Base-by-base conservation (phyloP, 495 filamentous ascomycete genomes). In the Podospora pseudopauciseta region DNA sequence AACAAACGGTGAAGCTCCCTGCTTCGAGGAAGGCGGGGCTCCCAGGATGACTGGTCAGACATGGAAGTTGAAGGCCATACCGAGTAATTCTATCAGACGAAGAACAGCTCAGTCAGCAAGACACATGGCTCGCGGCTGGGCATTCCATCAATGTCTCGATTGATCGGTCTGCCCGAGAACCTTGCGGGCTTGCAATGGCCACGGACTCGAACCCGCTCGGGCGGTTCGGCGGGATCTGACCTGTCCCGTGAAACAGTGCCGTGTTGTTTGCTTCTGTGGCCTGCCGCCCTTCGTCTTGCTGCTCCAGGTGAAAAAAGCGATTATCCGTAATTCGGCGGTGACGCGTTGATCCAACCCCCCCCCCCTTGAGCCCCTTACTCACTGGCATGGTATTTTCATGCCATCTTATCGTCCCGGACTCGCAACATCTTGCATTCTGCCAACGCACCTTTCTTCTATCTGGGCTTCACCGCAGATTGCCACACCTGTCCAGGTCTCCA, bases 191-290 rank as follows among this genome's bases (percentile, higher is more conserved):
- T 49, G 39, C 15, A 2, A 13, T 49, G 39, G 15, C 39, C 39
- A 49, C 15, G 39, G 39, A 18, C 39, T 49, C 39, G 55, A 26
- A 58, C 19, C 55, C 55, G 1, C 55, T 58, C 23, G 55, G 55
- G 23, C 55, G 55, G 55, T 58, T 58, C 55, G 55, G 55, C 66
- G 20, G 58, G 86, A 49, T 49, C 15, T 49, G 39, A 49, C 39
- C 39, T 49, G 39, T 49, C 39, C 13, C 13, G 39, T 49, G 39
- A 49, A 49, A 49, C 39, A 49, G 15, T 49, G 9, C 39, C 39
- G 9, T 49, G 39, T 49, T 49, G 39, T 49, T 49, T 49, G 39
- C 39, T 49, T 49, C 39, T 49, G 39, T 49, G 39, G 39, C 39
- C 39, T 49, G 39, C 39, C 39, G 39, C 39, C 39, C 39, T 49